phyloP scores from a whole-genome alignment of 257 asterid species.

The Echites panduratus region DNA sequence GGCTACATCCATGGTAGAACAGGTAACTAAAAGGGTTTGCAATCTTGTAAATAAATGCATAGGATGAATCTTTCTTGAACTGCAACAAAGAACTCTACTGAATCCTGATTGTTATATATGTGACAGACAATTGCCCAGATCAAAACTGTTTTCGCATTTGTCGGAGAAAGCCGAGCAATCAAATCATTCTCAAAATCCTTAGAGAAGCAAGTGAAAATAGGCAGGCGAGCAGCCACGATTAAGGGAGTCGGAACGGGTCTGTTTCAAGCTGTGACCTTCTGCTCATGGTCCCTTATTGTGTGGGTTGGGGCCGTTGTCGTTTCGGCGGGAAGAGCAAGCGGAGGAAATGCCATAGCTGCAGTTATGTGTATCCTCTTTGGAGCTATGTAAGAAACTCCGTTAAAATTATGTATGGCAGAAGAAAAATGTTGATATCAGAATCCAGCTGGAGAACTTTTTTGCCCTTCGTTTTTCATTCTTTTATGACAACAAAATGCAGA shows the following conservation, averaged over 20 bases:
- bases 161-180: slow-evolving; percentile 64
- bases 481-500: slow-evolving; percentile 30
- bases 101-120: slow-evolving; percentile 20
- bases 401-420: background rate
- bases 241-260: slow-evolving; percentile 81
- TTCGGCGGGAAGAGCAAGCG: slow-evolving; percentile 49
- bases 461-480: slow-evolving; percentile 2
- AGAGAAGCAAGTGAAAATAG: slow-evolving; percentile 39
- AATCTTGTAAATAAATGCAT: background rate
- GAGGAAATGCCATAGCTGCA: slow-evolving; percentile 82
- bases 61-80: background rate
- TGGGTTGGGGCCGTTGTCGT: slow-evolving; percentile 83
- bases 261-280: slow-evolving; percentile 69
- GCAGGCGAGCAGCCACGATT: slow-evolving; percentile 59
- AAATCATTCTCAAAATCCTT: slow-evolving; percentile 53
- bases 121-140: slow-evolving; percentile 74
- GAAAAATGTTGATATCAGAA: background rate
- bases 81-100: background rate
- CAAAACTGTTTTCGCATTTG: slow-evolving; percentile 77
- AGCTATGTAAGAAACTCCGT: slow-evolving; percentile 63
- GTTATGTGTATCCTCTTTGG: slow-evolving; percentile 91
- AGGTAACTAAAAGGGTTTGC: slow-evolving; percentile 34
- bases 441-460: background rate
- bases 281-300: slow-evolving; percentile 83
- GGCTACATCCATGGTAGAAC: slow-evolving; percentile 78